These are phyloP conservation scores for Fusarium miscanthi DNA, from an alignment of 2,329 filamentous ascomycete species.

Conservation along the genomic window DNA sequence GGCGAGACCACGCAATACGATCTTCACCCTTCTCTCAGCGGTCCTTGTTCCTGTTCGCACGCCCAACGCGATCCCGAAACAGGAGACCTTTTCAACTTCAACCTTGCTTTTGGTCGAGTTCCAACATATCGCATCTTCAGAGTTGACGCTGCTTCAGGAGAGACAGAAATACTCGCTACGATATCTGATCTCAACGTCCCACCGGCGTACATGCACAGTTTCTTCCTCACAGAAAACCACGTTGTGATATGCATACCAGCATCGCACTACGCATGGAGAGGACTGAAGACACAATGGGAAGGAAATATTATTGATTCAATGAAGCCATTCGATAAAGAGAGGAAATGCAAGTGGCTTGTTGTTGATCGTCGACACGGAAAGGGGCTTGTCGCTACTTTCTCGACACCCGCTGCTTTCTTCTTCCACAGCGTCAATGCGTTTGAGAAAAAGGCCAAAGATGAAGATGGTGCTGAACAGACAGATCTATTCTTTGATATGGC, in stretches of 20 bases:
- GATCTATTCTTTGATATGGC: constrained; percentile 74
- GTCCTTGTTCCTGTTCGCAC: constrained; percentile 76
- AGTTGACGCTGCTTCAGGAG: constrained; percentile 69
- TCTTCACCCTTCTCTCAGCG: constrained; percentile 76
- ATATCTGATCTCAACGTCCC: constrained; percentile 62
- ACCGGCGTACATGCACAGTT: constrained; percentile 83
- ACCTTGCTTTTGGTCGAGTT: constrained; percentile 70
- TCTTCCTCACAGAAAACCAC: constrained; percentile 78
- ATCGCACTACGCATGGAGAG: constrained; percentile 67
- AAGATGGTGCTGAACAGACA: constrained; percentile 44
- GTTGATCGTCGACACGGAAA: constrained; percentile 71
- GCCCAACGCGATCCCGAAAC: constrained; percentile 76
- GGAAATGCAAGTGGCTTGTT: constrained; percentile 76
- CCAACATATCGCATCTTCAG: constrained; percentile 77
- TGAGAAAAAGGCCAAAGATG: constrained; percentile 63
- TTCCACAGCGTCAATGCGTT: constrained; percentile 86
- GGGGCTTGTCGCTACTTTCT: constrained; percentile 76
- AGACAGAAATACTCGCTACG: constrained; percentile 77
- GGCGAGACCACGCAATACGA: constrained; percentile 68
- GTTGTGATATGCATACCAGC: constrained; percentile 80
- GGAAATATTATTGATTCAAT: constrained; percentile 77
- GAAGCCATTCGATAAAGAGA: constrained; percentile 67
- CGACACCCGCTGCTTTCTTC: constrained; percentile 76
- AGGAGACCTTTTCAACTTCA: constrained; percentile 85
- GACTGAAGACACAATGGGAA: constrained; percentile 71